Conservation (phyloP, 345 rosid species). For the Rhodamnia argentea region DNA sequence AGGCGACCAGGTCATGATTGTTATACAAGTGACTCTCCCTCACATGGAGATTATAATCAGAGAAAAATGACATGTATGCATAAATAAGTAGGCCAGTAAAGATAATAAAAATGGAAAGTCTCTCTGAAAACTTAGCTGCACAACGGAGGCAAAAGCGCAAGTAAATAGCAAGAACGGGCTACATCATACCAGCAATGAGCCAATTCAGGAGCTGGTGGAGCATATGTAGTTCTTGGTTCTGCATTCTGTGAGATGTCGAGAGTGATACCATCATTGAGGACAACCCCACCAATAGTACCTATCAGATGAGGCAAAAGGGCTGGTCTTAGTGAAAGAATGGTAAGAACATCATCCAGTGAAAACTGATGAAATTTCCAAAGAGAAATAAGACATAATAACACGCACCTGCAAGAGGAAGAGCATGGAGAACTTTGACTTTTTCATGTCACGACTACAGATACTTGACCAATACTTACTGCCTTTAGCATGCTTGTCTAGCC, state of each 20-base stretch:
- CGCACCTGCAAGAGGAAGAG: constrained; percentile 69
- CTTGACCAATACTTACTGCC: constrained; percentile 65
- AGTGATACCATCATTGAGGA: constrained; percentile 72
- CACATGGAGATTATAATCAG: background rate
- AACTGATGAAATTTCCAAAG: background rate
- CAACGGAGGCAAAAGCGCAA: background rate
- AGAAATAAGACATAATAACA: background rate
- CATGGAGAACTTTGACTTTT: constrained; percentile 34
- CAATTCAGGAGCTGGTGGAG: constrained; percentile 80
- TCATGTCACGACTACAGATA: constrained; percentile 39
- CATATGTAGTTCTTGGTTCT: constrained; percentile 71
- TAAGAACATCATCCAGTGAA: background rate
- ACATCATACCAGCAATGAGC: constrained; percentile 57
- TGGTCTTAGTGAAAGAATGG: background rate
- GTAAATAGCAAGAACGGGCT: background rate
- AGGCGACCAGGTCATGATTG: background rate
- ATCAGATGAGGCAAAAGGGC: background rate
- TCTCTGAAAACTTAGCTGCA: background rate
- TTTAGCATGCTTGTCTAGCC: constrained; percentile 56
- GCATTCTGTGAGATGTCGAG: constrained; percentile 77
- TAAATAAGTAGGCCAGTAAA: background rate
- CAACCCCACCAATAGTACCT: constrained; percentile 72
- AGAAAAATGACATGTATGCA: background rate
- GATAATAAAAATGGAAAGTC: background rate
- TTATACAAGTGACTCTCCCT: background rate